These are phyloP conservation scores for Paecilomyces niveus DNA, from an alignment of 2,329 filamentous ascomycete species.

Conservation along the genomic window DNA sequence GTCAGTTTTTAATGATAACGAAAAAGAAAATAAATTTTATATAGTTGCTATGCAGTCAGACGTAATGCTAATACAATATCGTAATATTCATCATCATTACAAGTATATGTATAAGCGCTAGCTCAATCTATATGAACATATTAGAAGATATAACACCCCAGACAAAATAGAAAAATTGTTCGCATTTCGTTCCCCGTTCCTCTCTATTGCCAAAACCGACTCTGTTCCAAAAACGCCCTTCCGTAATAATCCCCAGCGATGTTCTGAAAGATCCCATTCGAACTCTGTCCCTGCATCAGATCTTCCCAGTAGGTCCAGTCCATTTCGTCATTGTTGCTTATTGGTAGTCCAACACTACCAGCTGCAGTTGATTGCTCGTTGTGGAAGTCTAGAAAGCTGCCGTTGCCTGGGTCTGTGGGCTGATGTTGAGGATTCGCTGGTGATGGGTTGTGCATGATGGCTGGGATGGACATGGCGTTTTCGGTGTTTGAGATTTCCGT, in stretches of 20 bases:
- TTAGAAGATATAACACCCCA: too few relatives aligned
- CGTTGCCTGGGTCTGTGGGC: neutral
- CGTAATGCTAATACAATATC: too few relatives aligned
- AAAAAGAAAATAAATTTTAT: too few relatives aligned
- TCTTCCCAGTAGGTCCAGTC: constrained; percentile 4
- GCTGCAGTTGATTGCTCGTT: neutral
- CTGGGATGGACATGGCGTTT: neutral
- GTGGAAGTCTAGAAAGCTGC: neutral
- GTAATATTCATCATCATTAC: too few relatives aligned
- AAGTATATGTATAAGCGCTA: too few relatives aligned
- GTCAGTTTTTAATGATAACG: too few relatives aligned
- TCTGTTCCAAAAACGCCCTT: neutral
- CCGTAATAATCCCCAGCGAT: neutral
- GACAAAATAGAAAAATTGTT: neutral
- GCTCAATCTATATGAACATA: too few relatives aligned
- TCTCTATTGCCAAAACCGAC: neutral
- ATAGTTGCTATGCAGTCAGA: too few relatives aligned
- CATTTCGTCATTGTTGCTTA: neutral
- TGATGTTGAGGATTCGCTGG: neutral
- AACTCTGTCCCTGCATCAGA: neutral
- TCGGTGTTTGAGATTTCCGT: neutral
- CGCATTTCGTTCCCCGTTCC: neutral
- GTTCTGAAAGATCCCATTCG: neutral
- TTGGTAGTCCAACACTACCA: neutral
- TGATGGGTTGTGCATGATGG: neutral